Evolutionary conservation across 1,139 yeast genomes (phyloP), one percentile per base, ranked within the genome.

Genomic region (Casaregolazyma lundiana): DNA sequence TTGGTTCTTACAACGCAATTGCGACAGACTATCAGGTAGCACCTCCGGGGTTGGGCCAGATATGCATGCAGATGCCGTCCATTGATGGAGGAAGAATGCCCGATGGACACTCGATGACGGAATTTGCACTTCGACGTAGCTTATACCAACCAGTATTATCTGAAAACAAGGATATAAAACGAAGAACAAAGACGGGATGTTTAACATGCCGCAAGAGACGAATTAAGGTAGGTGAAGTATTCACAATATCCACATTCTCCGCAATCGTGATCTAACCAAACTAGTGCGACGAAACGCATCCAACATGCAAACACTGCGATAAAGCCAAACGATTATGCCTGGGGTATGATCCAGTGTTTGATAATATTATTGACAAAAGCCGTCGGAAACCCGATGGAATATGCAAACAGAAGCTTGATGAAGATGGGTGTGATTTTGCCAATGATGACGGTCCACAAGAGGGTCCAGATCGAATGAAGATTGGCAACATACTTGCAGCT

Each of bases 121-220:
- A 43, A 30, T 34, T 48, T 40, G 35, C 39, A 9, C 29, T 36
- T 26, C 35, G 34, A 16, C 17, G 37, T 35, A 35, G 19, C 5
- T 16, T 22, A 2, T 41, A 40, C n/a, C 56, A 51, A 43, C 54
- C 56, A 9, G 22, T 48, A 7, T 44, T 56, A 9, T 51, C 59
- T 2, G 53, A 52, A 2, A 50, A 51, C 20, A 57, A 54, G 44
- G 64, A 61, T 44, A 62, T 65, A 46, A 65, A 65, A 45, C 53
- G 69, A 13, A 70, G 80, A 58, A 83, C 90, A 2, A 73, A 84
- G 61, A 81, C 90, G 0, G 92, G 92, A 1, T 84, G 92, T 60
- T 62, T 82, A 47, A 84, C 90, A 0, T 84, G 92, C 60, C 70
- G 90, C 38, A 77, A 78, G 56, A 70, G 90, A 58, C 69, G 89